Conservation (phyloP, 352 stramenopile species). For the Phytophthora hibernalis region DNA sequence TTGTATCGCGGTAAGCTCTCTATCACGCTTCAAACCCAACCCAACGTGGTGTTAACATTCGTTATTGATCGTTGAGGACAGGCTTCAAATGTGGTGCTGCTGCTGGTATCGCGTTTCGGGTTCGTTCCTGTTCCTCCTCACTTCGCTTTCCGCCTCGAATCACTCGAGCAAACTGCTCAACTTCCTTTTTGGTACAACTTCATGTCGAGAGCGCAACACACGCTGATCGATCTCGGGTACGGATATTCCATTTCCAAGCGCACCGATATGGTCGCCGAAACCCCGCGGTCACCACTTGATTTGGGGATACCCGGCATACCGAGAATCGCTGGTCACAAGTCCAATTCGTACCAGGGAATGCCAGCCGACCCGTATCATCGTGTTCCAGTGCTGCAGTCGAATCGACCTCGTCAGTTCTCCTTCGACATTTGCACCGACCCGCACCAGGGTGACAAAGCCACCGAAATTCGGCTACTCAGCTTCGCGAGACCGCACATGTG, state of each 20-base stretch:
- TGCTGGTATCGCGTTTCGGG: too few species aligned
- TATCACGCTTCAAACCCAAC: neutral
- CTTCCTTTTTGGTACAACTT: neutral
- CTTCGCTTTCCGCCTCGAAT: conserved; percentile 13
- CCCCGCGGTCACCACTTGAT: conserved; percentile 17
- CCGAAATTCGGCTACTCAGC: conserved; percentile 74
- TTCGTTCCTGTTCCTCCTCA: too few species aligned
- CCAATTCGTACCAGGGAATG: conserved; percentile 12
- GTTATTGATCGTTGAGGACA: neutral
- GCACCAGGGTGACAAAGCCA: conserved; percentile 42
- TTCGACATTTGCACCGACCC: conserved; percentile 40
- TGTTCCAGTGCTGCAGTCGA: conserved; percentile 25
- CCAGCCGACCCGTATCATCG: conserved; percentile 20
- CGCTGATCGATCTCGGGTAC: conserved; percentile 20
- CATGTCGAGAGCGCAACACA: conserved; percentile 10
- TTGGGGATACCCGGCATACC: conserved; percentile 8
- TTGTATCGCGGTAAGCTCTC: neutral
- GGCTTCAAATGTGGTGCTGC: neutral
- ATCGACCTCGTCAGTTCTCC: conserved; percentile 12
- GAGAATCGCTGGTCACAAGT: conserved; percentile 4
- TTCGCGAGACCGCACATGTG: conserved; percentile 91
- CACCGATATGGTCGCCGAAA: conserved; percentile 12
- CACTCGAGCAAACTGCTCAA: neutral
- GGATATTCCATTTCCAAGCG: conserved; percentile 8
- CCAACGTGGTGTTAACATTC: neutral